These are phyloP conservation scores for Pythium vanterpoolii DNA, from an alignment of 352 stramenopile genomes.

Conservation along the genomic window DNA sequence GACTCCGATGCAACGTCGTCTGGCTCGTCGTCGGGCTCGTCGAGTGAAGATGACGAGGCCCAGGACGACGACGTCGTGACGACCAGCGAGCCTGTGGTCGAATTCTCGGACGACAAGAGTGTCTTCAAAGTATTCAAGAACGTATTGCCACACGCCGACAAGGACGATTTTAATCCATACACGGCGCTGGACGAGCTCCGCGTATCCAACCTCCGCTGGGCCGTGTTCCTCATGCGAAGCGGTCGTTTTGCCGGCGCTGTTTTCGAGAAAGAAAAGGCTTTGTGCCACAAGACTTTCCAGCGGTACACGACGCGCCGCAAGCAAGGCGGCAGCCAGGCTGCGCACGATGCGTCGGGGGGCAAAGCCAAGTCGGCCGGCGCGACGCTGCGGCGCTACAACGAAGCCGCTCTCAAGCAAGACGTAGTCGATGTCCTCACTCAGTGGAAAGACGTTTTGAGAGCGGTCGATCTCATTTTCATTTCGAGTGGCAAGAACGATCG, in stretches of 20 bases:
- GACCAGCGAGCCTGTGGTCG: slow-evolving; percentile 66
- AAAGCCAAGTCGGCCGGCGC: slow-evolving; percentile 92
- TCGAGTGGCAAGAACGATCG: slow-evolving; percentile 69
- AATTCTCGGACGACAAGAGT: slow-evolving; percentile 70
- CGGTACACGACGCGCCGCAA: slow-evolving; percentile 93
- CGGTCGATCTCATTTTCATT: slow-evolving; percentile 67
- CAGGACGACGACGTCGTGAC: slow-evolving; percentile 44
- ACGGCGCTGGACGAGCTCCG: slow-evolving; percentile 44
- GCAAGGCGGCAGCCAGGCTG: slow-evolving; percentile 91
- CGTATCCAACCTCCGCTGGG: slow-evolving; percentile 66
- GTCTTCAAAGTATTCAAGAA: slow-evolving; percentile 85
- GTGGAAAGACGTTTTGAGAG: slow-evolving; percentile 69
- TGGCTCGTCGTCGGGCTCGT: slow-evolving; percentile 36
- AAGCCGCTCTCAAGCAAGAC: slow-evolving; percentile 89
- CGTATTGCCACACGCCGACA: slow-evolving; percentile 40
- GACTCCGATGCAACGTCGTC: slow-evolving; percentile 37
- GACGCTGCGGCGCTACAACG: slow-evolving; percentile 91
- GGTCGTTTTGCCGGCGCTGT: slow-evolving; percentile 91
- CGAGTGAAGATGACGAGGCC: slow-evolving; percentile 29
- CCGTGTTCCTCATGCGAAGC: slow-evolving; percentile 88
- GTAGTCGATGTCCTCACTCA: slow-evolving; percentile 70
- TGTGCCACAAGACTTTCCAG: slow-evolving; percentile 91
- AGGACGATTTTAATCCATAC: slow-evolving; percentile 64
- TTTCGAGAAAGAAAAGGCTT: slow-evolving; percentile 85
- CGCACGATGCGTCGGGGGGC: slow-evolving; percentile 69